These are phyloP conservation scores for Calonectria henricotiae DNA, from an alignment of 2,329 filamentous ascomycete genomes.

Conservation along the genomic window DNA sequence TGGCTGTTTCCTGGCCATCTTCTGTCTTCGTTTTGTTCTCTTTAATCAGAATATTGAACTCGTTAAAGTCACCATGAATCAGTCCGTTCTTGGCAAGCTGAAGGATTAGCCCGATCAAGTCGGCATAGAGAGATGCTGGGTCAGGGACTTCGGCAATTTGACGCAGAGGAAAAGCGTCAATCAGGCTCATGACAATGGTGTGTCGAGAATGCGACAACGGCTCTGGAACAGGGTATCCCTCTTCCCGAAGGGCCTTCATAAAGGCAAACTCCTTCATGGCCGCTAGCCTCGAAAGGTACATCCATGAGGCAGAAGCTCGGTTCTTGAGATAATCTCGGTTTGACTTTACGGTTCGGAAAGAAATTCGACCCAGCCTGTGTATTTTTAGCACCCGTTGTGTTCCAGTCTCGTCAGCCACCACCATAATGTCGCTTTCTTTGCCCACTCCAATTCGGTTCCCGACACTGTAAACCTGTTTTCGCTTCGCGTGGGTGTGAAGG, in stretches of 20 bases:
- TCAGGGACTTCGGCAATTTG: slow-evolving; percentile 90
- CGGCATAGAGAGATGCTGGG: slow-evolving; percentile 89
- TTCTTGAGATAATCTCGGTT: slow-evolving; percentile 97
- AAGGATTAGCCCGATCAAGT: slow-evolving; percentile 90
- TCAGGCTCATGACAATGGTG: slow-evolving; percentile 95
- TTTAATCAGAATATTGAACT: slow-evolving; percentile 97
- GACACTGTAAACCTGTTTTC: slow-evolving; percentile 88
- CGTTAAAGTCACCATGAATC: slow-evolving; percentile 99
- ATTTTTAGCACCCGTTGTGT: slow-evolving; percentile 92
- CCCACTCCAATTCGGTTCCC: slow-evolving; percentile 96
- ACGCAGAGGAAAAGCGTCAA: slow-evolving; percentile 92
- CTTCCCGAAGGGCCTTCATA: slow-evolving; percentile 87
- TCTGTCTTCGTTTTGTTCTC: slow-evolving; percentile 71
- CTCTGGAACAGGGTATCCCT: slow-evolving; percentile 91
- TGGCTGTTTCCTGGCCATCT: slow-evolving; percentile 62
- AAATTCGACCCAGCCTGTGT: slow-evolving; percentile 94
- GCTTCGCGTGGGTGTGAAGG: slow-evolving; percentile 88
- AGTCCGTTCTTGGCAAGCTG: slow-evolving; percentile 87
- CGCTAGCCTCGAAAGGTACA: slow-evolving; percentile 95
- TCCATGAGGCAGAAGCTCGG: slow-evolving; percentile 87
- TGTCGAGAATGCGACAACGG: slow-evolving; percentile 93
- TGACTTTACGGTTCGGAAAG: slow-evolving; percentile 95
- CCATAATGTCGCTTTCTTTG: slow-evolving; percentile 97
- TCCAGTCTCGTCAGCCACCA: slow-evolving; percentile 87
- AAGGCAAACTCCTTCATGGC: slow-evolving; percentile 96